Percentiles rank a stretch among this genome's conserved stretches.
Conservation (phyloP, 495 filamentous ascomycete genomes). For the Durotheca rogersii region DNA sequence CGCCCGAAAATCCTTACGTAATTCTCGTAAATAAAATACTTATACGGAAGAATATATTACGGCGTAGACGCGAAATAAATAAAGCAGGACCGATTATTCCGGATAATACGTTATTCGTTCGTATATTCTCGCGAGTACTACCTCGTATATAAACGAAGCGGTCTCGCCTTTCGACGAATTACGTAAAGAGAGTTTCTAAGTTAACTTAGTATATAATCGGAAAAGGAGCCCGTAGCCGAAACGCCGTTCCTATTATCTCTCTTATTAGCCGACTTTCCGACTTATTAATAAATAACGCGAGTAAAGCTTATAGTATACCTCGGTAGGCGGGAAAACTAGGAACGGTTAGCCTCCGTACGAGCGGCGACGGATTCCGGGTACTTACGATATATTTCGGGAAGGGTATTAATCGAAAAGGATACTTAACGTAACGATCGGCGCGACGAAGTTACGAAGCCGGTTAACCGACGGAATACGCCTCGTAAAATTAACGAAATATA, state of each 20-base stretch:
- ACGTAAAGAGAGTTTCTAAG: too few species aligned
- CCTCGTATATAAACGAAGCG: too few species aligned
- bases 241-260: background rate
- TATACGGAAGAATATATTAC: slow-evolving; percentile 1
- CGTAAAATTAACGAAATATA: too few species aligned
- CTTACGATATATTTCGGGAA: slow-evolving; percentile 6
- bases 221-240: background rate
- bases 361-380: background rate
- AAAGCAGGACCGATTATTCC: slow-evolving; percentile 2
- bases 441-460: too few species aligned
- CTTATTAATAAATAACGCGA: too few species aligned
- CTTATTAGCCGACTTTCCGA: slow-evolving; percentile 1
- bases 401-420: slow-evolving; percentile 7
- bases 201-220: background rate
- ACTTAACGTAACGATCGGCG: too few species aligned
- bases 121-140: too few species aligned
- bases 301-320: slow-evolving; percentile 5
- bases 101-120: too few species aligned
- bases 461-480: too few species aligned
- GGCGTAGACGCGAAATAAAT: slow-evolving; percentile 2
- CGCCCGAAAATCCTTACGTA: too few species aligned
- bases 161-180: too few species aligned
- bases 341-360: background rate
- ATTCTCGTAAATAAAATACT: slow-evolving; percentile 2
- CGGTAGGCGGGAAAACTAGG: slow-evolving; percentile 6